A percentile compares a stretch with the other conserved stretches of the same genome.
phyloP scores from a whole-genome alignment of 441 rosid species.

The Gossypium laxum region DNA sequence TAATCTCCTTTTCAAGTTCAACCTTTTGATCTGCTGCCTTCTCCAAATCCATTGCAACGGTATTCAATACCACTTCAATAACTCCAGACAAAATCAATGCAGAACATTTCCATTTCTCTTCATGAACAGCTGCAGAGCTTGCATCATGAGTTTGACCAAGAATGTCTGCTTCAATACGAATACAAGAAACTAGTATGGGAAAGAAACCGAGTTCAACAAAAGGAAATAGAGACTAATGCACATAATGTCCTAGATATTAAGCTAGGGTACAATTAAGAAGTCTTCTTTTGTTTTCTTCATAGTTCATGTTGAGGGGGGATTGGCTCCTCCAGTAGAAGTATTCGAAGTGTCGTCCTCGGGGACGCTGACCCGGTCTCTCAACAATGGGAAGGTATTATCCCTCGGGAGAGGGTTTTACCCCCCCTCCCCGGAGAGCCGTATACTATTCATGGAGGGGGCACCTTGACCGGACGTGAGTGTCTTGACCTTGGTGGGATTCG shows the following conservation, averaged over 20 bases:
- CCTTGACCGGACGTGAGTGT: no score
- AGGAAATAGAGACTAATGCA: background rate
- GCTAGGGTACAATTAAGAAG: background rate
- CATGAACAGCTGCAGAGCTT: constrained; percentile 35
- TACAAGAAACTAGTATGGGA: constrained; percentile 19
- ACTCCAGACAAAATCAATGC: constrained; percentile 44
- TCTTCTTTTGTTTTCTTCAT: background rate
- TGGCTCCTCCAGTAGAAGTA: no score
- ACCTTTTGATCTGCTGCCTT: constrained; percentile 36
- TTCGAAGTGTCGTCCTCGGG: no score
- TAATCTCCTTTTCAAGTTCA: constrained; percentile 52
- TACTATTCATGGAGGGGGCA: no score
- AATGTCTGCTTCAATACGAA: constrained; percentile 45
- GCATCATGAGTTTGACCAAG: constrained; percentile 41
- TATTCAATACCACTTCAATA: constrained; percentile 50
- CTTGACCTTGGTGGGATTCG: no score
- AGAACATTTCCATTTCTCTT: constrained; percentile 45
- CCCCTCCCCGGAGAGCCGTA: no score
- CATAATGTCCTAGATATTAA: background rate
- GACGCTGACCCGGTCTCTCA: no score
- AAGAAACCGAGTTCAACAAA: background rate
- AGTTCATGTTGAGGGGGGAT: background rate
- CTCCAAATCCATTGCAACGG: constrained; percentile 45
- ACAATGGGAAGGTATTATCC: no score
- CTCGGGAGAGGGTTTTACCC: no score